phyloP scores from a whole-genome alignment of 1,284 basidiomycete genomes.

The Ceratobasidium sp. region DNA sequence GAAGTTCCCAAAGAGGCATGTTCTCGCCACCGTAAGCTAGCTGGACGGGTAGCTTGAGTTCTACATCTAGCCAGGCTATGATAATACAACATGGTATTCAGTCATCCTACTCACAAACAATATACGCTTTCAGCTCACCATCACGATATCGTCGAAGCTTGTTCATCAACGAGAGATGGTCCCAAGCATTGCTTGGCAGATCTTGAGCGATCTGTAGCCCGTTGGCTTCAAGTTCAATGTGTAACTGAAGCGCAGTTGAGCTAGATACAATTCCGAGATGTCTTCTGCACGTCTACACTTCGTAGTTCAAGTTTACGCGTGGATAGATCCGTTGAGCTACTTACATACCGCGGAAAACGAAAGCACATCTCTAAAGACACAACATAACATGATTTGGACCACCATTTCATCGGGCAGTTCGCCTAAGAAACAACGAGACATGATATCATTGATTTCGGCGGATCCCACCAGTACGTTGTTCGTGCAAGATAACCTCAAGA shows the following conservation, averaged over 20 bases:
- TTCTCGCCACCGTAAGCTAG: neutral
- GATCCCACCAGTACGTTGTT: no score
- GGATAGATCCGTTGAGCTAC: neutral
- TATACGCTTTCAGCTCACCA: neutral
- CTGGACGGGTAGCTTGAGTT: neutral
- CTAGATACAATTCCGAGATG: neutral
- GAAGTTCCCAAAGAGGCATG: neutral
- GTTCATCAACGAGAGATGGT: neutral
- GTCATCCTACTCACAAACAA: neutral
- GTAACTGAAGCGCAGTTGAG: constrained; percentile 9
- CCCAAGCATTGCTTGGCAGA: no score
- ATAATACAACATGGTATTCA: neutral
- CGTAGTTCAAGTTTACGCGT: neutral
- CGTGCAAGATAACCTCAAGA: no score
- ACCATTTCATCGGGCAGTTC: constrained; percentile 19
- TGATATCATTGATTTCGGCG: neutral
- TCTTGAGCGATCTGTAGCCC: constrained; percentile 2
- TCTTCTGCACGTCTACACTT: constrained; percentile 7
- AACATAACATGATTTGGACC: neutral
- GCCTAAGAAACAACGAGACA: neutral
- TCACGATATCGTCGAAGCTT: neutral
- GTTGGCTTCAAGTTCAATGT: constrained; percentile 28
- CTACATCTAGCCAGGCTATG: constrained; percentile 16
- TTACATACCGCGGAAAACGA: neutral
- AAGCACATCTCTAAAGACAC: neutral